phyloP scores from a whole-genome alignment of 2,329 filamentous ascomycete species.

The Fusarium tanahbumbuense region DNA sequence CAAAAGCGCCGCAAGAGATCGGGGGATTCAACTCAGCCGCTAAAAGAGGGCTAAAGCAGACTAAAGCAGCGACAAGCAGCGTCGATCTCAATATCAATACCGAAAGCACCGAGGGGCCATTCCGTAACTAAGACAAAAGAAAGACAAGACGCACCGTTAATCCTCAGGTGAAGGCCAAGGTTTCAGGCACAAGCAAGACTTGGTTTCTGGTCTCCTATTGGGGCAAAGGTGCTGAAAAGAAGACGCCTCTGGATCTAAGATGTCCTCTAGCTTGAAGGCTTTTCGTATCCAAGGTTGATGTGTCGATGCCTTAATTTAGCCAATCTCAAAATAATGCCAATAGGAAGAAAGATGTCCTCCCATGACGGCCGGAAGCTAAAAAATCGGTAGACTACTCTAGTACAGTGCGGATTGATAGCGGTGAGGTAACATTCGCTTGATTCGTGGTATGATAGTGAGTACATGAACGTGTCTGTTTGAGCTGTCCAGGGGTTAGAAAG shows the following conservation, averaged over 20 bases:
- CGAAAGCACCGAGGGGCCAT: slow-evolving; percentile 30
- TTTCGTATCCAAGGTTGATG: slow-evolving; percentile 14
- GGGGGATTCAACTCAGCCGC: slow-evolving; percentile 21
- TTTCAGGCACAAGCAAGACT: slow-evolving; percentile 23
- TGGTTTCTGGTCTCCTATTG: not conserved
- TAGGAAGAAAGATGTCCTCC: slow-evolving; percentile 1
- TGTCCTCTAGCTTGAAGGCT: not conserved
- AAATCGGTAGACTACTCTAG: not conserved
- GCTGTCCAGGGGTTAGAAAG: not conserved
- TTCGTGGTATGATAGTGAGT: not conserved
- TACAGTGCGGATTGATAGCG: slow-evolving; percentile 39
- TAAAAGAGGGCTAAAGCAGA: slow-evolving; percentile 17
- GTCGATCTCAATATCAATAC: slow-evolving; percentile 37
- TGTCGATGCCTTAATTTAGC: slow-evolving; percentile 3
- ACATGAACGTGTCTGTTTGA: slow-evolving; percentile 8
- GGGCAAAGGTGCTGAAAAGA: not conserved
- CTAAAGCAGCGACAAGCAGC: slow-evolving; percentile 23
- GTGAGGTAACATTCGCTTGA: slow-evolving; percentile 1
- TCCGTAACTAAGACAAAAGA: slow-evolving; percentile 22
- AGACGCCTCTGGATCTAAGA: not conserved
- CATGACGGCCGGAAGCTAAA: slow-evolving; percentile 1
- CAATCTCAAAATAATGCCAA: slow-evolving; percentile 13
- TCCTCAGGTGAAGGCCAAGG: slow-evolving; percentile 21
- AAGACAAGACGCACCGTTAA: slow-evolving; percentile 13
- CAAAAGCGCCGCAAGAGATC: slow-evolving; percentile 29